Evolutionary conservation across 2,329 filamentous ascomycete species (phyloP), one percentile per base, ranked within the genome.

Genomic region (Myriosclerotinia duriaeana): DNA sequence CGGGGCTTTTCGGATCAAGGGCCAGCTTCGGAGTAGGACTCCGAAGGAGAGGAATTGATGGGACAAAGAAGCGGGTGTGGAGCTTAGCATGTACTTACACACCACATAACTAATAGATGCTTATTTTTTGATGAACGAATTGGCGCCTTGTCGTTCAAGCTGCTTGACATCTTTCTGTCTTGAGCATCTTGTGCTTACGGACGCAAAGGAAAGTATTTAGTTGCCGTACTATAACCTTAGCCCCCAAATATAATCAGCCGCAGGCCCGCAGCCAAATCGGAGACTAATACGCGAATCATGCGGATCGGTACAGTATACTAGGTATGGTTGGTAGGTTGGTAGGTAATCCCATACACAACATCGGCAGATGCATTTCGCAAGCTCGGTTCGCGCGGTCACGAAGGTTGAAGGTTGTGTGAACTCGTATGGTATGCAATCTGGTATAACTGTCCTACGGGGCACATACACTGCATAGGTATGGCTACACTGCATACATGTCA

Each of bases 61-160:
- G 54, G 61, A 46, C 17, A 55, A 44, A 53, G 38, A 53, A n/a
- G 15, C 34, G 38, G 15, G 44, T 44, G 48, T 53, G 17, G 22
- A 42, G 26, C 30, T 34, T 46, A 64, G 52, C 61, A 64, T 64
- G 52, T 64, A 64, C 61, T 55, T 56, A 56, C 40, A 53, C 55
- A 56, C 52, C 26, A 63, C 26, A 40, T 63, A 63, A 63, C 52
- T 64, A 64, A 64, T 64, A 64, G 8, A 64, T 64, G 26, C 61
- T 64, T 56, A 56, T 40, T 55, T 44, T 64, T 20, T 53, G 36
- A 22, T 34, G 9, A 30, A 63, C 54, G 7, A 63, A 40, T 63
- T 42, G 52, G 55, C 12, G 15, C 9, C 12, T 17, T 34, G 36
- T 2, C 30, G 8, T 36, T 20, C 50, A 44, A 36, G 1, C 5